Evolutionary conservation across 495 filamentous ascomycete genomes (phyloP).

Genomic region (Bacidia rubella): DNA sequence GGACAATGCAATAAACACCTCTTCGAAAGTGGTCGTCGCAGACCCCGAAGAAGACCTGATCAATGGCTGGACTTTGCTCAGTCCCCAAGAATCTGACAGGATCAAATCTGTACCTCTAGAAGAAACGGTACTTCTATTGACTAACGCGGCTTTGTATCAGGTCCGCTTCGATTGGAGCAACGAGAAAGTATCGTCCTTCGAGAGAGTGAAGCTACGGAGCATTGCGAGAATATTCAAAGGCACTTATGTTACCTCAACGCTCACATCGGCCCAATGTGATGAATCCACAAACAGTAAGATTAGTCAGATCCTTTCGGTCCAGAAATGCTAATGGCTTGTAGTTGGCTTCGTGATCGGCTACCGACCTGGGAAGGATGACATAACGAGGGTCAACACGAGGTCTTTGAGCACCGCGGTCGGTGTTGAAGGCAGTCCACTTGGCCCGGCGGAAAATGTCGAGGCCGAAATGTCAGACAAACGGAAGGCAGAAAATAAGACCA

Average conservation of each 20-base stretch:
- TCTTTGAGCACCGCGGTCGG: constrained; percentile 49
- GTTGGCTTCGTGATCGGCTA: constrained; percentile 74
- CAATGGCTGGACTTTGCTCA: constrained; percentile 70
- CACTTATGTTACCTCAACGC: constrained; percentile 76
- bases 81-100: constrained; percentile 51
- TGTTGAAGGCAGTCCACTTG: background rate
- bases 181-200: constrained; percentile 83
- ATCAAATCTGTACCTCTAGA: constrained; percentile 58
- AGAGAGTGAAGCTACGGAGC: constrained; percentile 65
- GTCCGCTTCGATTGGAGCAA: constrained; percentile 86
- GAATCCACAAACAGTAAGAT: constrained; percentile 29
- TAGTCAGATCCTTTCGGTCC: background rate
- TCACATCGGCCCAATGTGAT: constrained; percentile 60
- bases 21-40: constrained; percentile 68
- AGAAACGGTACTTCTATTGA: constrained; percentile 75
- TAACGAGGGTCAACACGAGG: constrained; percentile 70
- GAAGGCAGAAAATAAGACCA: background rate
- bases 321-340: too few species aligned
- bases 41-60: constrained; percentile 72
- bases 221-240: constrained; percentile 59
- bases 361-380: constrained; percentile 46
- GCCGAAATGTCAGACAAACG: constrained; percentile 3
- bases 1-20: constrained; percentile 77
- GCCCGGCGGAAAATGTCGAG: constrained; percentile 18
- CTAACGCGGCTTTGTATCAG: constrained; percentile 68